A percentile compares a stretch with the other conserved stretches of the same genome.
These are phyloP conservation scores for Rosa multiflora DNA, from an alignment of 306 rosid genomes.

Conservation along the genomic window DNA sequence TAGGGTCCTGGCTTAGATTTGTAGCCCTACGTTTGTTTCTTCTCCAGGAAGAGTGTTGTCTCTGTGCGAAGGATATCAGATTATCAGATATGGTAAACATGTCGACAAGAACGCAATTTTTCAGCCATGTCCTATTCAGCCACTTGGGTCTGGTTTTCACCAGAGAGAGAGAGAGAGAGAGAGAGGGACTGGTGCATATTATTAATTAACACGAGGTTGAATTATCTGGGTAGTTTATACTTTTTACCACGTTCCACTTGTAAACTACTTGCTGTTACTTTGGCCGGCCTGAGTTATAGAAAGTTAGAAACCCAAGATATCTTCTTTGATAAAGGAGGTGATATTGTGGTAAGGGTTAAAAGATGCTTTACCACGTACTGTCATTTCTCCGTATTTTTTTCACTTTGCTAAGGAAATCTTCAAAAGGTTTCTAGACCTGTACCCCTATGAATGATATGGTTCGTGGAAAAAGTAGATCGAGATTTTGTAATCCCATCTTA, in stretches of 20 bases:
- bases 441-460: neutral
- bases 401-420: neutral
- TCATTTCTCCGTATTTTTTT: neutral
- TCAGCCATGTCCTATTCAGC: conserved; percentile 5
- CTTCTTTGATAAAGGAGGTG: neutral
- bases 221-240: neutral
- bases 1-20: neutral
- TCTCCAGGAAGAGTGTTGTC: conserved; percentile 5
- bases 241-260: neutral
- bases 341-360: neutral
- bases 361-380: neutral
- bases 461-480: neutral
- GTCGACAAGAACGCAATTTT: conserved; percentile 19
- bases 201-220: neutral
- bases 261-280: neutral
- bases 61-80: neutral
- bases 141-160: neutral
- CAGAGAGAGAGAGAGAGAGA: neutral
- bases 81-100: neutral
- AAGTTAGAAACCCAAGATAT: neutral
- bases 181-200: neutral
- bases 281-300: neutral
- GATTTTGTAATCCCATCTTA: neutral
- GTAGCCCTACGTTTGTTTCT: conserved; percentile 24
- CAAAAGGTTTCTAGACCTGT: neutral